A percentile compares a stretch with the other conserved stretches of the same genome.
phyloP scores from a whole-genome alignment of 371 early-diverging fungal species.

The Rhizopus arrhizus region DNA sequence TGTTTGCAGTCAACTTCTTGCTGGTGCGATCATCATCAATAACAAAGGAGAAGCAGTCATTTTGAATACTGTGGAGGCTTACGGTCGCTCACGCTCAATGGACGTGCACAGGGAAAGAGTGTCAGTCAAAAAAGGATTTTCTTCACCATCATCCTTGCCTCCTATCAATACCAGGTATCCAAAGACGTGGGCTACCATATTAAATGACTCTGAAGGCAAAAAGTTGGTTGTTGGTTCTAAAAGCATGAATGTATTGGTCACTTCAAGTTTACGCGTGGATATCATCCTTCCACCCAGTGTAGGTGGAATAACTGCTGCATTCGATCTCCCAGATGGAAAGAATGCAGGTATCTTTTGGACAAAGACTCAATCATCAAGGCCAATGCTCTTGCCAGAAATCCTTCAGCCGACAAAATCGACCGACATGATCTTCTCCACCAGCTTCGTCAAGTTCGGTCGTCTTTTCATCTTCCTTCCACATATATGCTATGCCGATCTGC shows the following conservation, averaged over 20 bases:
- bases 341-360: slow-evolving; percentile 17
- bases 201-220: slow-evolving; percentile 19
- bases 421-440: slow-evolving; percentile 20
- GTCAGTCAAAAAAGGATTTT: slow-evolving; percentile 13
- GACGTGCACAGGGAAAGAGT: slow-evolving; percentile 11
- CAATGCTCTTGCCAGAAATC: slow-evolving; percentile 10
- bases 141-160: slow-evolving; percentile 21
- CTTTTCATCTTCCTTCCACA: slow-evolving; percentile 22
- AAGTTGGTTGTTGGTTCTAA: slow-evolving; percentile 26
- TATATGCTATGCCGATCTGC: slow-evolving; percentile 21
- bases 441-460: slow-evolving; percentile 24
- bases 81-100: slow-evolving; percentile 10
- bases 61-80: slow-evolving; percentile 22
- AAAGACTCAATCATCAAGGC: slow-evolving; percentile 11
- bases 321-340: slow-evolving; percentile 8
- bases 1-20: slow-evolving; percentile 27
- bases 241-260: slow-evolving; percentile 27
- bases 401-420: slow-evolving; percentile 16
- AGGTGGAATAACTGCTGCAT: slow-evolving; percentile 11
- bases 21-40: slow-evolving; percentile 25
- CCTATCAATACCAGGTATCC: slow-evolving; percentile 15
- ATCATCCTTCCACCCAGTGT: slow-evolving; percentile 16
- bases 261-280: slow-evolving; percentile 25
- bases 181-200: slow-evolving; percentile 17
- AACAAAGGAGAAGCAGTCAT: slow-evolving; percentile 22